Evolutionary conservation across 345 rosid species (phyloP).

Genomic region (Mallotus nudiflorus): DNA sequence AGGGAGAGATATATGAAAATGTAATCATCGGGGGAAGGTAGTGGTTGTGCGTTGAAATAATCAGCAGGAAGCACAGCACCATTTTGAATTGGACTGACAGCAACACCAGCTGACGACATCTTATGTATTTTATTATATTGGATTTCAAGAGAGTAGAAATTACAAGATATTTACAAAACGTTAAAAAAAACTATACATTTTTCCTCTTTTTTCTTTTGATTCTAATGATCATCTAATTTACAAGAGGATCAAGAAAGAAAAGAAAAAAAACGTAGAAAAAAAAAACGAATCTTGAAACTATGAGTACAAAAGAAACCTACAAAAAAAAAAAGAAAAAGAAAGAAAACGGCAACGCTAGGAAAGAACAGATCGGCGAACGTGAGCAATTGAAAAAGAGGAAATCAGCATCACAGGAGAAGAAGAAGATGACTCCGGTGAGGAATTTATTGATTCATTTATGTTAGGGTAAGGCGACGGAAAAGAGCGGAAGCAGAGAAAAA

Average conservation of each 20-base stretch:
- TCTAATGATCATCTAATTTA: constrained; percentile 10
- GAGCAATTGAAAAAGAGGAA: background rate
- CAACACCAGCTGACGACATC: constrained; percentile 63
- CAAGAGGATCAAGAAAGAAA: background rate
- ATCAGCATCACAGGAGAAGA: background rate
- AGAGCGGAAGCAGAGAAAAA: background rate
- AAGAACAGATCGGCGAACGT: background rate
- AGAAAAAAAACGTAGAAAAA: background rate
- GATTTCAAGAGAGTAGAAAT: constrained; percentile 3
- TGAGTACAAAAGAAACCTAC: background rate
- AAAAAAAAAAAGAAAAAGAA: no score
- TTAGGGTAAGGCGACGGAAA: no score
- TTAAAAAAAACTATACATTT: constrained; percentile 3
- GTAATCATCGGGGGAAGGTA: constrained; percentile 40
- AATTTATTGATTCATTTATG: no score
- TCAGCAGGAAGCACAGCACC: constrained; percentile 35
- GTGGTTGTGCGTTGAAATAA: constrained; percentile 27
- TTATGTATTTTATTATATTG: background rate
- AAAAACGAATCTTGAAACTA: background rate
- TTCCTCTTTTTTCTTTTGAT: background rate
- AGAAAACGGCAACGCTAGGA: no score
- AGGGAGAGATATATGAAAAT: constrained; percentile 46
- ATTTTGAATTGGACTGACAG: constrained; percentile 37
- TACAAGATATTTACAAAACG: background rate
- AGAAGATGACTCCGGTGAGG: background rate